These are phyloP conservation scores for Populus davidiana DNA, from an alignment of 345 rosid genomes.

Conservation along the genomic window DNA sequence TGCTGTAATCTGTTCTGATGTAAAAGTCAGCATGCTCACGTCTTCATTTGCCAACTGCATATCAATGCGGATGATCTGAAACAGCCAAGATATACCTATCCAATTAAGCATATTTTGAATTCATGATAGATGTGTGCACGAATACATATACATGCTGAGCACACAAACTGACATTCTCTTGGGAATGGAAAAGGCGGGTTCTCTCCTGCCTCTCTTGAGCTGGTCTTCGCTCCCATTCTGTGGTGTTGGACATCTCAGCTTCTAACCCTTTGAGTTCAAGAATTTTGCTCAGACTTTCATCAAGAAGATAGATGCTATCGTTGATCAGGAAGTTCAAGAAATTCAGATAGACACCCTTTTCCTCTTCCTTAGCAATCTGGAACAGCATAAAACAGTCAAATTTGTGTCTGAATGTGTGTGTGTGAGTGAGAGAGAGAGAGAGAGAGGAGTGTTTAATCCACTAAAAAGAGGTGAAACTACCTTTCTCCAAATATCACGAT, in stretches of 20 bases:
- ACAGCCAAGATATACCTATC: constrained; percentile 11
- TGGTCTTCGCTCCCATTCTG: constrained; percentile 93
- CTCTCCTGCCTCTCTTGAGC: constrained; percentile 98
- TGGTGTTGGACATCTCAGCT: constrained; percentile 91
- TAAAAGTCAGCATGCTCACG: constrained; percentile 88
- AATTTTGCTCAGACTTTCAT: constrained; percentile 97
- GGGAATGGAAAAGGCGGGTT: constrained; percentile 83
- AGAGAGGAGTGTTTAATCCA: constrained; percentile 2
- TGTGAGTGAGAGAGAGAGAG: constrained; percentile 1
- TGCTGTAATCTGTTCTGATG: constrained; percentile 87
- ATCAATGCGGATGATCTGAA: constrained; percentile 85
- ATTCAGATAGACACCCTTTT: constrained; percentile 97
- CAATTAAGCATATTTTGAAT: neutral
- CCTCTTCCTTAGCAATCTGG: constrained; percentile 99
- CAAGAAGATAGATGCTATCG: constrained; percentile 96
- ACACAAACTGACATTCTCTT: constrained; percentile 69
- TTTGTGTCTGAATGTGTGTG: neutral
- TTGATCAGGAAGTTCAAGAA: constrained; percentile 95
- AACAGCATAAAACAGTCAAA: constrained; percentile 17
- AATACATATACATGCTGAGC: neutral
- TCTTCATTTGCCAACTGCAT: constrained; percentile 99
- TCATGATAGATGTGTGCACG: neutral
- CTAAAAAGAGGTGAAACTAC: constrained; percentile 33
- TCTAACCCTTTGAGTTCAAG: constrained; percentile 89
- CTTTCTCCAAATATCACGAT: constrained; percentile 95